Conservation (phyloP, 371 early-diverging fungal genomes). For the Mortierella sp. region DNA sequence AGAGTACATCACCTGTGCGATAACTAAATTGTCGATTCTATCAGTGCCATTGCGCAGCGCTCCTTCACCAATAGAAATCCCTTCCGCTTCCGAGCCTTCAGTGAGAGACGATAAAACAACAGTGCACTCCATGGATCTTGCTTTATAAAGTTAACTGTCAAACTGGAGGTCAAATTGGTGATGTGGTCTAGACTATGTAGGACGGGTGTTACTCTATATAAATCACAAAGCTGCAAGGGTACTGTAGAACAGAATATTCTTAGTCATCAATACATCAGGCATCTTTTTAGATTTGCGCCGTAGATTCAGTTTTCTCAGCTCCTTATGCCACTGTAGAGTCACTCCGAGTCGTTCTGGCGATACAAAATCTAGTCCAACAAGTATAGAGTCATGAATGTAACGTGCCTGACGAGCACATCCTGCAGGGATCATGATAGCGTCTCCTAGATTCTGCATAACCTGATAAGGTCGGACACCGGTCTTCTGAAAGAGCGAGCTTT, state of each 20-base stretch:
- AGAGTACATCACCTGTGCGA: no score
- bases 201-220: no score
- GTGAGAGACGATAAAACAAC: no score
- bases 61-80: no score
- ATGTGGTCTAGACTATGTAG: no score
- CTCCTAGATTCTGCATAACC: conserved; percentile 73
- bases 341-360: conserved; percentile 70
- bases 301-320: neutral
- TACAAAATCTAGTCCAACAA: conserved; percentile 80
- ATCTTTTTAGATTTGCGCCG: neutral
- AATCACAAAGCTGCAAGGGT: neutral
- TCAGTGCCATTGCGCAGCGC: no score
- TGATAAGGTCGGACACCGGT: conserved; percentile 64
- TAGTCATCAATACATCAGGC: neutral
- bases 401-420: conserved; percentile 84
- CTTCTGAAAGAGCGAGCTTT: conserved; percentile 52
- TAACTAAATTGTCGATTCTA: no score
- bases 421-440: conserved; percentile 83
- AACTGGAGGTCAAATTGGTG: no score
- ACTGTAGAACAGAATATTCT: conserved; percentile 4
- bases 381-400: conserved; percentile 72
- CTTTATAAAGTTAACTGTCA: no score
- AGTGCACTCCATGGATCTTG: no score
- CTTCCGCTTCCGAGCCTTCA: no score
- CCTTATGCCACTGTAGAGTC: conserved; percentile 9